A percentile compares a stretch with the other conserved stretches of the same genome.
Evolutionary conservation across 306 rosid genomes (phyloP).

Genomic region (Sicyos edulis): DNA sequence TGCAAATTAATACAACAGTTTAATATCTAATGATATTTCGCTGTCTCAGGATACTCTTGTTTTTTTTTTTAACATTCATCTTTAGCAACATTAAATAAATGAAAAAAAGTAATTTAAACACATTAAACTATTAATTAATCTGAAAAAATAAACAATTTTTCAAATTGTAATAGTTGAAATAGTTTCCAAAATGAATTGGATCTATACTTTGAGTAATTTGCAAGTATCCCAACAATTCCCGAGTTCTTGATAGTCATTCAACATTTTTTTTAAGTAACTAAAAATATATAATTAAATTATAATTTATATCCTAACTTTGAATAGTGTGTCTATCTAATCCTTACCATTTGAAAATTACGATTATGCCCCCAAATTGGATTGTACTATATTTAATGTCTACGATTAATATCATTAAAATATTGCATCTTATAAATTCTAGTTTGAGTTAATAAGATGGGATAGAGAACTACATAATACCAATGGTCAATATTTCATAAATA

Average conservation of each 20-base stretch:
- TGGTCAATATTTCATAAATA: background rate
- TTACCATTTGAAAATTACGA: background rate
- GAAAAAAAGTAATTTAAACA: slow-evolving; percentile 4
- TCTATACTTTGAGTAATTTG: background rate
- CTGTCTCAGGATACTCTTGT: background rate
- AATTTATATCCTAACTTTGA: too few relatives aligned
- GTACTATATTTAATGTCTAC: background rate
- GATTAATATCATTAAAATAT: too few relatives aligned
- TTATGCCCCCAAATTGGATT: background rate
- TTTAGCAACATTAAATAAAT: background rate
- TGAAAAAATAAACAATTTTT: background rate
- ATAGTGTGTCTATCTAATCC: too few relatives aligned
- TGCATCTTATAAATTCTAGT: background rate
- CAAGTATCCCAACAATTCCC: background rate
- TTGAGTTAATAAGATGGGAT: background rate
- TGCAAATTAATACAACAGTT: slow-evolving; percentile 4
- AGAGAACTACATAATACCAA: background rate
- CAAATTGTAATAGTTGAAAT: background rate
- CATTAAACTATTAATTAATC: background rate
- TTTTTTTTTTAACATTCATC: background rate
- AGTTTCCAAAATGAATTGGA: background rate
- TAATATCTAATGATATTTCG: slow-evolving; percentile 13
- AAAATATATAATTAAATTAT: too few relatives aligned
- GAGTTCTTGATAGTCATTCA: background rate
- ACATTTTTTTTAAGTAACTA: background rate